Evolutionary conservation across 441 rosid genomes (phyloP), one percentile per base, ranked within the genome.

Genomic region (Flueggea neowawraea): DNA sequence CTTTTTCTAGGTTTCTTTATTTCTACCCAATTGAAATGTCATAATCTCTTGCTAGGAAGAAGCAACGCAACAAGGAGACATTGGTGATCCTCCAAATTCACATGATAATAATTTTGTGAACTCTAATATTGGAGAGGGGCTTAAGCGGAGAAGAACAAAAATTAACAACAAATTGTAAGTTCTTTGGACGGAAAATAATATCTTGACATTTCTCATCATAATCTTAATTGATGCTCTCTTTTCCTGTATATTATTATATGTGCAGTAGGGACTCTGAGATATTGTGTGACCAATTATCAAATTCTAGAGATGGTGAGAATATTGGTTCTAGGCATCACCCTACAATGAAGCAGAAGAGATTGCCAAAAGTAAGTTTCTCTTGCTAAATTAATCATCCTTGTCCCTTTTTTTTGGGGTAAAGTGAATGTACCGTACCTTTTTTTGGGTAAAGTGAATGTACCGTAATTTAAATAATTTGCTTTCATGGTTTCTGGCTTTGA

Each of bases 61-160:
- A 71, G 78, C 62, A 61, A 68, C 62, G 55, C 71, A 66, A 56
- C 68, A 66, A 71, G 78, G 57, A 41, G 45, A n/a, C 58, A 58
- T 62, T 72, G 84, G 14, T 48, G 51, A 66, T 53, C 16, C 4
- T 28, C 58, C 60, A 47, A 14, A 54, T 14, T 55, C 44, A 16
- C 31, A 57, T 54, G 58, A 55, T 16, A 55, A 64, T 53, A 63
- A 72, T 66, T 74, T 65, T 36, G 63, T 66, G 49, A 78, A 65
- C 62, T 60, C 67, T 55, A 31, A 31, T 63, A 71, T 65, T 12
- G 71, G 61, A 71, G 71, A 69, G 69, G 72, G 72, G 66, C 17
- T n/a, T 45, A 86, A 85, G 69, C 77, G 76, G 68, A 82, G 79
- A 83, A 73, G 77, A 63, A 56, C 64, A 52, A 51, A 69, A 41